phyloP scores from a whole-genome alignment of 495 filamentous ascomycete genomes.

The Aspergillus diversus region DNA sequence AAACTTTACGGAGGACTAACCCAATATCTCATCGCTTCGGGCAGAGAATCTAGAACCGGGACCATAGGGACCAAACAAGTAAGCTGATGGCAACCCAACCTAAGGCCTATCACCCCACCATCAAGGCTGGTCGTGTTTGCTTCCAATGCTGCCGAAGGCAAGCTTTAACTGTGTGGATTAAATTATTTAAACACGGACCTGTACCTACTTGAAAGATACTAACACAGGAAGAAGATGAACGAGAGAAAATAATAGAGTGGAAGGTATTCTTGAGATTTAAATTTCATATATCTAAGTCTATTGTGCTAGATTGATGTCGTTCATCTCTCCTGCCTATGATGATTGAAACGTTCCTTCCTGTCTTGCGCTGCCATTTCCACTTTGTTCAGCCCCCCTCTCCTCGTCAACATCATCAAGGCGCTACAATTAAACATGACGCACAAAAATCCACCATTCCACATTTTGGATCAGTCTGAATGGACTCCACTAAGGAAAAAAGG shows the following conservation, averaged over 20 bases:
- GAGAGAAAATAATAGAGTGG: no score
- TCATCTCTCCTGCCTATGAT: background rate
- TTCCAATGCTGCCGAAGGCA: no score
- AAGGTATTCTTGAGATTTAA: background rate
- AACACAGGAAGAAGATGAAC: no score
- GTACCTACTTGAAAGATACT: no score
- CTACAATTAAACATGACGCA: conserved; percentile 1
- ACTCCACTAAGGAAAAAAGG: background rate
- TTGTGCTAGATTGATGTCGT: conserved; percentile 1
- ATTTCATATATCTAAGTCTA: background rate
- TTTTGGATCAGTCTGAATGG: background rate
- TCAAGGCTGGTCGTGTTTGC: no score
- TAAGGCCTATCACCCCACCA: no score
- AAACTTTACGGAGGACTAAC: background rate
- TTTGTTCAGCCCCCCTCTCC: background rate
- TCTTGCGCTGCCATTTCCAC: background rate
- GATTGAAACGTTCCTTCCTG: conserved; percentile 1
- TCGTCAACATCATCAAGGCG: background rate
- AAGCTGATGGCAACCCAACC: no score
- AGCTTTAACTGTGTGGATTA: no score
- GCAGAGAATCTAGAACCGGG: background rate
- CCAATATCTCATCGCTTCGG: background rate
- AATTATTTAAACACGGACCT: no score
- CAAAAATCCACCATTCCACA: background rate
- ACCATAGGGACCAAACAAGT: background rate